Base-by-base conservation (phyloP, 768 basidiomycete genomes). In the Strobilomyces confusus region DNA sequence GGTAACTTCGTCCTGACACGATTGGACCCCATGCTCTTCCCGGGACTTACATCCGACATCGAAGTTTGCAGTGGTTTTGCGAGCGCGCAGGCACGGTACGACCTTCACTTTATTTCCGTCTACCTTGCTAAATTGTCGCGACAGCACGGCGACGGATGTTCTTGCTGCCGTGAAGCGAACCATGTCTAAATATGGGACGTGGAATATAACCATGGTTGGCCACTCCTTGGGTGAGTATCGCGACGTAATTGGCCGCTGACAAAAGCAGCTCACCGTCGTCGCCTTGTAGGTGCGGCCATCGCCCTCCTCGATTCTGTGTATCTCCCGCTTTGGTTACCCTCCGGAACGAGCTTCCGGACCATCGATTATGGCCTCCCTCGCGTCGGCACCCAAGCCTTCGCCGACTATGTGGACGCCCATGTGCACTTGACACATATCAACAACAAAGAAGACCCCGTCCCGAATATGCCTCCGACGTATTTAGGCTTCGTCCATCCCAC, bases 301-400 rank as follows among this genome's bases (percentile, higher is more conserved):
- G 13, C 72, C 5, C 58, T 75, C n/a, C 63, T 76, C 7, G 75
- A 74, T 41, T 65, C 73, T 1, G 69, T 75, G 7, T 76, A 69
- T 57, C 73, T 75, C 3, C 74, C 66, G 8, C 67, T 75, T 19
- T 69, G 71, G 58, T 58, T 75, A 8, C 72, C 72, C 20, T 33
- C 56, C 0, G 62, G 61, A 50, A 72, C 64, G 2, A 62, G 62
- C 17, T 69, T 76, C 66, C 42, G 55, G 44, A 68, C 70, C 8
- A 23, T 71, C 32, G 26, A 43, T n/a, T 75, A 71, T 40, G 75
- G 74, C 29, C 62, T 76, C 30, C 75, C 72, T 36, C 64, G 73
- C 22, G 73, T 72, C 25, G 82, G 84, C 14, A 84, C 85, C 66
- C 75, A 79, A 62, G 80, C 73, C 2, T 86, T 84, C 54, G 83